phyloP scores from a whole-genome alignment of 331 rosid genomes.

The Telfairia occidentalis region DNA sequence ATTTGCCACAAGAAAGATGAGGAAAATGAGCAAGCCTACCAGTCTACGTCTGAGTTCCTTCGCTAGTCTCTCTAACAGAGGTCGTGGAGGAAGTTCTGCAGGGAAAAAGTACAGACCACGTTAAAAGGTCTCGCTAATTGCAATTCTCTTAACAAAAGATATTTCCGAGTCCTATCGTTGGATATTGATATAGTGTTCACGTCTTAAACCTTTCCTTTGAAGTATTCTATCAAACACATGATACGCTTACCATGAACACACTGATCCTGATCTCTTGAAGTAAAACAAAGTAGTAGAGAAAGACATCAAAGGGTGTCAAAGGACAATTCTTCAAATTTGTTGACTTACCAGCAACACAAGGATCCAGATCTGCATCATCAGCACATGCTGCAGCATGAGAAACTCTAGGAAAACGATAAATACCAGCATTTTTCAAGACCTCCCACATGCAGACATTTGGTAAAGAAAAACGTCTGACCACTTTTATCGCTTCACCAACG shows the following conservation, averaged over 20 bases:
- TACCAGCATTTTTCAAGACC: constrained; percentile 52
- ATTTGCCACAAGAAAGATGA: background rate
- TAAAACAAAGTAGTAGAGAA: background rate
- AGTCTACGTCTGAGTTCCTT: constrained; percentile 65
- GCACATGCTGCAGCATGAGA: constrained; percentile 96
- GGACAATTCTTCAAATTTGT: constrained; percentile 9
- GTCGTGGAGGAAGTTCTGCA: constrained; percentile 93
- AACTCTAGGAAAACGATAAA: constrained; percentile 70
- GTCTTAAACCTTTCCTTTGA: background rate
- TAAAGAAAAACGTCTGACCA: constrained; percentile 80
- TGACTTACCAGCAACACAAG: constrained; percentile 60
- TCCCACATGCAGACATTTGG: constrained; percentile 74
- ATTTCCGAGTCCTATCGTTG: background rate
- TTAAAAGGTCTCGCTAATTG: background rate
- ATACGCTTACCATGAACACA: background rate
- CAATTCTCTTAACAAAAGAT: background rate
- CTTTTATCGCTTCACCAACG: constrained; percentile 87
- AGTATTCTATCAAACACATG: background rate
- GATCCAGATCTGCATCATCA: constrained; percentile 90
- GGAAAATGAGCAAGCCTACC: constrained; percentile 30
- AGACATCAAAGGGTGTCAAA: background rate
- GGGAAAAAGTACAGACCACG: background rate
- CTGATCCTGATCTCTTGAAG: background rate
- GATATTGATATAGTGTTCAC: background rate
- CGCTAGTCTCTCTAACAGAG: constrained; percentile 75